Evolutionary conservation across 768 basidiomycete genomes (phyloP).

Genomic region (Termitomyces sp.): DNA sequence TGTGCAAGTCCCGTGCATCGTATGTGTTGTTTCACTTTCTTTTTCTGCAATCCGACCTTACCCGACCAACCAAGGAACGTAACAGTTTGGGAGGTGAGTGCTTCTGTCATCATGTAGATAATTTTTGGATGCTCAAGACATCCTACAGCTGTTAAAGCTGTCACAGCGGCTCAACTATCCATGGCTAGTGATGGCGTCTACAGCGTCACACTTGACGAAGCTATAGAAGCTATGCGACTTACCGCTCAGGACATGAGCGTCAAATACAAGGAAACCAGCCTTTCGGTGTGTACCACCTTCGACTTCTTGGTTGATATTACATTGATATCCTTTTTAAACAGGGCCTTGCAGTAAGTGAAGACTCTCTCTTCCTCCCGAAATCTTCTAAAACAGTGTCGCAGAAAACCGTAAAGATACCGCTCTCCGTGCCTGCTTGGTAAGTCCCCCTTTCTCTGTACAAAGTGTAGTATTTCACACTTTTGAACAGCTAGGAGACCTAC

Average conservation of each 20-base stretch:
- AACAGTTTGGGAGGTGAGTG: conserved; percentile 78
- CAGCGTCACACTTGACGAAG: conserved; percentile 87
- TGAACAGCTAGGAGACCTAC: background rate
- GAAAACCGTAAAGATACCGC: conserved; percentile 80
- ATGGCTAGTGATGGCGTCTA: conserved; percentile 90
- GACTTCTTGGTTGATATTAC: conserved; percentile 7
- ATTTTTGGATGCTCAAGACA: background rate
- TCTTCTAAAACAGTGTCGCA: conserved; percentile 21
- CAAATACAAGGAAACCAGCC: conserved; percentile 94
- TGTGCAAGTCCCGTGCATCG: conserved; percentile 95
- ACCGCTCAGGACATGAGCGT: conserved; percentile 94
- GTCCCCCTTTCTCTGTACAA: background rate
- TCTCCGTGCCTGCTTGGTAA: conserved; percentile 82
- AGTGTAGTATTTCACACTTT: background rate
- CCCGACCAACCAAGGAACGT: conserved; percentile 54
- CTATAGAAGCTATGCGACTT: conserved; percentile 91
- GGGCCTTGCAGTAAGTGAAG: conserved; percentile 40
- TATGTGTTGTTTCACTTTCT: conserved; percentile 36
- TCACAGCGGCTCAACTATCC: conserved; percentile 92
- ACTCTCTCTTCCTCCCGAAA: background rate
- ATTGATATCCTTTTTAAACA: conserved; percentile 16
- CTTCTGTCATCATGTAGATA: background rate
- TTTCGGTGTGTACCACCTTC: conserved; percentile 58
- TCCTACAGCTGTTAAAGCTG: conserved; percentile 77
- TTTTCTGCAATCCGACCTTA: background rate